A percentile compares a stretch with the other conserved stretches of the same genome.
Conservation (phyloP, 2,329 filamentous ascomycete genomes). For the Trichoderma asperellum region DNA sequence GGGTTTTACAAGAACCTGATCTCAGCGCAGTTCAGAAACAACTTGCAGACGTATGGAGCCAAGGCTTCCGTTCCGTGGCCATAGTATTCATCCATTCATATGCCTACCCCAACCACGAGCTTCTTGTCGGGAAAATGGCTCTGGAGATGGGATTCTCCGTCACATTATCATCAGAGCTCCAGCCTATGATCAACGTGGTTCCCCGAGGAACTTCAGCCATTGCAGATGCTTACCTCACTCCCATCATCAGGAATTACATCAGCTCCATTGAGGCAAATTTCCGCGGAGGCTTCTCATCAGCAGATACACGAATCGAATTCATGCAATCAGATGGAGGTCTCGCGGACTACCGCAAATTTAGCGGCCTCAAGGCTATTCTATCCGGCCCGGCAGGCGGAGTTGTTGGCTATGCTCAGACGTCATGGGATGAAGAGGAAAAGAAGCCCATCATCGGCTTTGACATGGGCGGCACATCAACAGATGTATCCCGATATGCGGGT, state of each 20-base stretch:
- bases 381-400: slow-evolving; percentile 79
- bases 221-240: slow-evolving; percentile 51
- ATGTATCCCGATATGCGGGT: slow-evolving; percentile 69
- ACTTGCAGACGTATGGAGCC: slow-evolving; percentile 62
- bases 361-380: slow-evolving; percentile 69
- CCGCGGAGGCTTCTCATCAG: slow-evolving; percentile 41
- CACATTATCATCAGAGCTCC: slow-evolving; percentile 44
- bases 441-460: slow-evolving; percentile 78
- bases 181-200: slow-evolving; percentile 51
- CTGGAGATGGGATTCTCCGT: slow-evolving; percentile 49
- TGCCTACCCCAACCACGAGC: slow-evolving; percentile 59
- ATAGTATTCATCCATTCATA: slow-evolving; percentile 78
- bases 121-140: slow-evolving; percentile 43
- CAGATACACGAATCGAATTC: slow-evolving; percentile 64
- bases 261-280: slow-evolving; percentile 45
- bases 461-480: slow-evolving; percentile 72
- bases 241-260: slow-evolving; percentile 44
- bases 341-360: slow-evolving; percentile 64
- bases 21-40: slow-evolving; percentile 57
- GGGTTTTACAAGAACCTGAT: slow-evolving; percentile 65
- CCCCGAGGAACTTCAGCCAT: slow-evolving; percentile 49
- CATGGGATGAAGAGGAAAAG: slow-evolving; percentile 68
- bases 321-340: slow-evolving; percentile 66
- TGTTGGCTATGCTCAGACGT: slow-evolving; percentile 74
- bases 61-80: slow-evolving; percentile 56